phyloP scores from a whole-genome alignment of 2,329 filamentous ascomycete species.

The Alternaria sp. region DNA sequence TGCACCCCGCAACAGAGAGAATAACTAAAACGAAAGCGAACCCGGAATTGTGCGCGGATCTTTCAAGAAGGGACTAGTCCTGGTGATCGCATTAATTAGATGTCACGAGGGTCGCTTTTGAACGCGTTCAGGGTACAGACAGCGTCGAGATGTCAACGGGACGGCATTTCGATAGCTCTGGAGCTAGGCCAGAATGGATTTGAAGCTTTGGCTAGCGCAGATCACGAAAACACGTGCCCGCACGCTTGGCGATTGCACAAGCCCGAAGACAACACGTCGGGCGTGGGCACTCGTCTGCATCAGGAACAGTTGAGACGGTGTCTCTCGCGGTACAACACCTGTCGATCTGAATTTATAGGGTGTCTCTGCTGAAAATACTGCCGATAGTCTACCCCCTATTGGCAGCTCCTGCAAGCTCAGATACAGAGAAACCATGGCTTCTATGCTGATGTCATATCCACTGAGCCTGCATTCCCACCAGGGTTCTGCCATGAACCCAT shows the following conservation, averaged over 20 bases:
- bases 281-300: not conserved
- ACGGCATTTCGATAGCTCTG: not conserved
- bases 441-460: not conserved
- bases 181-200: not conserved
- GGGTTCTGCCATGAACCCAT: not conserved
- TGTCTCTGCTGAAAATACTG: not conserved
- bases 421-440: not conserved
- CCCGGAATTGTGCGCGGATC: not conserved
- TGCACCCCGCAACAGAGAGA: not conserved
- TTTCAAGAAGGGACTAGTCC: not conserved
- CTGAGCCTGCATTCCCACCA: not conserved
- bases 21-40: not conserved
- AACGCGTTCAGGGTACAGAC: not conserved
- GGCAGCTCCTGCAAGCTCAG: not conserved
- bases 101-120: not conserved
- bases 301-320: not conserved
- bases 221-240: slow-evolving; percentile 6
- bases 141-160: not conserved
- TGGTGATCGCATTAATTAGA: not conserved
- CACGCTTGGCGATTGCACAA: slow-evolving; percentile 1
- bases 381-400: not conserved
- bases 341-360: slow-evolving; percentile 1
- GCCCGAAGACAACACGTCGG: not conserved
- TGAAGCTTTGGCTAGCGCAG: not conserved
- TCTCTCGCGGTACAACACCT: not conserved